These are phyloP conservation scores for Rugonectria rugulosa DNA, from an alignment of 2,329 filamentous ascomycete genomes.

Conservation along the genomic window DNA sequence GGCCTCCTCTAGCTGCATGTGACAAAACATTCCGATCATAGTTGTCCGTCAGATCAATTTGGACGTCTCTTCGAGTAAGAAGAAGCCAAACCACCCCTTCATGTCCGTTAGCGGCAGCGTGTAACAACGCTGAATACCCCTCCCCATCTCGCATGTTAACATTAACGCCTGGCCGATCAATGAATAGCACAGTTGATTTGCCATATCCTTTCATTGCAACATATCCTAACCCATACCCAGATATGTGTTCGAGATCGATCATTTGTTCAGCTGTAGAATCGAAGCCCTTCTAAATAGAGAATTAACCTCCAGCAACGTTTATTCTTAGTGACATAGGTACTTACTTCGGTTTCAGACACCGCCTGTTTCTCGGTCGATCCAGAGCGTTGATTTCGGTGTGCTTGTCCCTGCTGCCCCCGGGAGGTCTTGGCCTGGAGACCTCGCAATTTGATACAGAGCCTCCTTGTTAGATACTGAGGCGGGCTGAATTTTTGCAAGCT, in stretches of 20 bases:
- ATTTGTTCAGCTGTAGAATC: too few species aligned
- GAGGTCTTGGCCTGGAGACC: too few species aligned
- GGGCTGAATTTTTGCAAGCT: not conserved
- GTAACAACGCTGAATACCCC: not conserved
- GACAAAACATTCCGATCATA: not conserved
- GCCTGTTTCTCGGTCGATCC: not conserved
- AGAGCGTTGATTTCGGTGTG: not conserved
- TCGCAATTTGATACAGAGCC: not conserved
- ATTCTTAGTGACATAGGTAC: too few species aligned
- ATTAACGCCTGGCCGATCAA: not conserved
- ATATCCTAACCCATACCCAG: too few species aligned
- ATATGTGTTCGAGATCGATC: too few species aligned
- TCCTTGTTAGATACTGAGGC: not conserved
- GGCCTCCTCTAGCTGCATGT: conserved; percentile 7
- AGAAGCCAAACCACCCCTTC: conserved; percentile 7
- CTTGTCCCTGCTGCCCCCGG: not conserved
- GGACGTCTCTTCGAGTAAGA: not conserved
- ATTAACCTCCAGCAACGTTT: too few species aligned
- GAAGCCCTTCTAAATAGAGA: too few species aligned
- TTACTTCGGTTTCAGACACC: too few species aligned
- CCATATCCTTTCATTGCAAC: not conserved
- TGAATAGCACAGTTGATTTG: not conserved
- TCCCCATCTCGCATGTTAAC: not conserved
- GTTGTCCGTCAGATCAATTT: rapidly evolving
- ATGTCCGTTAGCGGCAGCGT: conserved; percentile 2